These are phyloP conservation scores for Xylaria sp. DNA, from an alignment of 2,329 filamentous ascomycete genomes.

Conservation along the genomic window DNA sequence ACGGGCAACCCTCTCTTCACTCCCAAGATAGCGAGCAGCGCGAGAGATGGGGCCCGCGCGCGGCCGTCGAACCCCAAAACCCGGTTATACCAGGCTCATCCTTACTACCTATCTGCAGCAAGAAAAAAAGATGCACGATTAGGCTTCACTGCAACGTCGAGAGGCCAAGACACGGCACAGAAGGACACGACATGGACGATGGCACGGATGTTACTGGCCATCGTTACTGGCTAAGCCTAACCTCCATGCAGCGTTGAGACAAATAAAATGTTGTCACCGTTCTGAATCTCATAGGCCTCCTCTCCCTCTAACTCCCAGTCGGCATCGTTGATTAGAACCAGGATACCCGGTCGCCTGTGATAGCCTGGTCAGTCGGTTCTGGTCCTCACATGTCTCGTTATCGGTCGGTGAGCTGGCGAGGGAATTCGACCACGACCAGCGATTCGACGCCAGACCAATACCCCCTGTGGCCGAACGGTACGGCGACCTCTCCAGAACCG, in stretches of 20 bases:
- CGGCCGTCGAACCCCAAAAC: conserved; percentile 6
- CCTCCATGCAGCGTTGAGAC: conserved; percentile 97
- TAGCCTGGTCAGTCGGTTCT: conserved; percentile 40
- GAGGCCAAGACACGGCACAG: conserved; percentile 23
- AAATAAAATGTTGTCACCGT: conserved; percentile 89
- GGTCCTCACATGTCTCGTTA: conserved; percentile 13
- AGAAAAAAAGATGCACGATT: conserved; percentile 4
- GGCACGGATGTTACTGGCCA: conserved; percentile 13
- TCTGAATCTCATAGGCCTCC: conserved; percentile 84
- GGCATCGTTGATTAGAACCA: conserved; percentile 96
- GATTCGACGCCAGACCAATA: conserved; percentile 11
- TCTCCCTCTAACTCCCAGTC: conserved; percentile 99
- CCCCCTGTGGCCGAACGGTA: conserved; percentile 2
- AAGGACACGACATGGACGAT: background rate
- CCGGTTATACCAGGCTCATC: conserved; percentile 31
- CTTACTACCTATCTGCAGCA: conserved; percentile 18
- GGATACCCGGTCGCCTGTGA: conserved; percentile 86
- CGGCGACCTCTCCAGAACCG: conserved; percentile 15
- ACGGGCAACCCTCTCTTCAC: conserved; percentile 10
- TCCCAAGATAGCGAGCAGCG: conserved; percentile 11
- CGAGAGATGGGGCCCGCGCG: background rate
- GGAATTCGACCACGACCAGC: conserved; percentile 13
- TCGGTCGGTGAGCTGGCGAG: conserved; percentile 35
- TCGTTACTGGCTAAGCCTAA: conserved; percentile 54
- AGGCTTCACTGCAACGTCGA: conserved; percentile 23